phyloP scores from a whole-genome alignment of 192 early-diverging fungal genomes.

The Dissophora globulifera region DNA sequence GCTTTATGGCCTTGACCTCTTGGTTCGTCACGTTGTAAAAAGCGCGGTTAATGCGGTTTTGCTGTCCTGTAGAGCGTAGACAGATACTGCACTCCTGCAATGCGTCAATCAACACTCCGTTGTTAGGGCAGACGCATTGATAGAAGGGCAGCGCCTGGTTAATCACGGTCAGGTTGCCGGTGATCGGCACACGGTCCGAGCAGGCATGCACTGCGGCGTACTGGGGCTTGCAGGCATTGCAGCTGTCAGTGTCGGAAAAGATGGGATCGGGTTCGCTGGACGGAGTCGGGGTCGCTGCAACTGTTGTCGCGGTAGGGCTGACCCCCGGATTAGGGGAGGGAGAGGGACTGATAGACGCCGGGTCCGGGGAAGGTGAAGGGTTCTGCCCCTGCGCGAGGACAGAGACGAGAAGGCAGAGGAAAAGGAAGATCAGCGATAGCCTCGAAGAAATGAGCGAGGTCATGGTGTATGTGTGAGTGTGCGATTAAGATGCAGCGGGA shows the following conservation, averaged over 20 bases:
- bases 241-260: conserved; percentile 27
- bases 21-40: conserved; percentile 40
- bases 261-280: conserved; percentile 17
- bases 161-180: conserved; percentile 35
- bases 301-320: background rate
- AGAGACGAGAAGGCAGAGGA: conserved; percentile 13
- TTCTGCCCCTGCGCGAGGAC: conserved; percentile 16
- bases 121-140: conserved; percentile 24
- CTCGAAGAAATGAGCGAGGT: too few relatives aligned
- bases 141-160: conserved; percentile 45
- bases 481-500: too few relatives aligned
- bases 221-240: conserved; percentile 14
- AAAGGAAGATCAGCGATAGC: background rate
- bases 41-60: conserved; percentile 1
- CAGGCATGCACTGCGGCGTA: conserved; percentile 14
- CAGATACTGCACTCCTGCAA: conserved; percentile 37
- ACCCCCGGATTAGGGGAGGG: background rate
- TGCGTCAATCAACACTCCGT: conserved; percentile 6
- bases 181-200: conserved; percentile 7
- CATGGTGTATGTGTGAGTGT: too few relatives aligned
- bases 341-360: background rate
- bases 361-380: conserved; percentile 1
- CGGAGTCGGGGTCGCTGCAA: background rate
- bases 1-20: conserved; percentile 21
- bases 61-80: conserved; percentile 32